A percentile compares a stretch with the other conserved stretches of the same genome.
Evolutionary conservation across 768 basidiomycete species (phyloP).

Genomic region (Panellus pusillus): DNA sequence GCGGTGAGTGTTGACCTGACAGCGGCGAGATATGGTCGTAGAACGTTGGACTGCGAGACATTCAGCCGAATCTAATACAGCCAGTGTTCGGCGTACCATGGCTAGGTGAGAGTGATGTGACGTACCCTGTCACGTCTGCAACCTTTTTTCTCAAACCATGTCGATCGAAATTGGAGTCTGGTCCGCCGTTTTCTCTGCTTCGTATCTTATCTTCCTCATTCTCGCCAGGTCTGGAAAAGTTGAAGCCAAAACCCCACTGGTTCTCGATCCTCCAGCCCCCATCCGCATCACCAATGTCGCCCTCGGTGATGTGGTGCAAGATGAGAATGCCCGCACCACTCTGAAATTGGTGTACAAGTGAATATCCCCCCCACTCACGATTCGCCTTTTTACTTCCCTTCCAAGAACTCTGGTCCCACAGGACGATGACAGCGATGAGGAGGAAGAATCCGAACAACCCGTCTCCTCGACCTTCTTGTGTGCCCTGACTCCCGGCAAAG

Average conservation of each 20-base stretch:
- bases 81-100: constrained; percentile 48
- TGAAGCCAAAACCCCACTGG: constrained; percentile 55
- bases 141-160: constrained; percentile 39
- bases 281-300: constrained; percentile 82
- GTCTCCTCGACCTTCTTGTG: constrained; percentile 62
- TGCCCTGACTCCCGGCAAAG: constrained; percentile 81
- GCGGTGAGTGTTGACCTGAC: constrained; percentile 97
- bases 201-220: constrained; percentile 3
- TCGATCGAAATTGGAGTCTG: constrained; percentile 64
- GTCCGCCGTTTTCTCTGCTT: constrained; percentile 37
- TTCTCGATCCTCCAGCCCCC: constrained; percentile 62
- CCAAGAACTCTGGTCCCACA: constrained; percentile 14
- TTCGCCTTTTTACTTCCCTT: neutral
- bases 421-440: constrained; percentile 32
- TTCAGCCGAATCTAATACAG: constrained; percentile 2
- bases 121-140: neutral
- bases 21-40: constrained; percentile 93
- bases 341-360: constrained; percentile 63
- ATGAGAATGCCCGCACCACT: constrained; percentile 59
- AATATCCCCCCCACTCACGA: neutral
- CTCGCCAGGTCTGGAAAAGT: constrained; percentile 59
- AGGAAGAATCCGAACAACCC: constrained; percentile 26
- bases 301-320: constrained; percentile 70
- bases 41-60: constrained; percentile 77
- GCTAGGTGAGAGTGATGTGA: constrained; percentile 11